Evolutionary conservation across 1,284 basidiomycete genomes (phyloP), one percentile per base, ranked within the genome.

Genomic region (Agroathelia rolfsii): DNA sequence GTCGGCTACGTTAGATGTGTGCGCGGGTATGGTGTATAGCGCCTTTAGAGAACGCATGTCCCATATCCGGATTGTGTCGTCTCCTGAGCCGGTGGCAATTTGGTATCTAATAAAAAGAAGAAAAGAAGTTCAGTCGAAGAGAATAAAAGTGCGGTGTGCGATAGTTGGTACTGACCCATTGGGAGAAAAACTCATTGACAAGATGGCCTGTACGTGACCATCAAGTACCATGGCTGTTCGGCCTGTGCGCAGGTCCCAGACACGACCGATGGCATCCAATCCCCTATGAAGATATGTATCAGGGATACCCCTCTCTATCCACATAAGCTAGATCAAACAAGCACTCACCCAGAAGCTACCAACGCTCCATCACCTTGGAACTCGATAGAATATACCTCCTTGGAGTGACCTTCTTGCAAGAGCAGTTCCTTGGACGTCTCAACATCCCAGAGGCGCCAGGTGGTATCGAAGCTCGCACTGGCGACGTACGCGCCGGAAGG

Each of bases 1-100:
- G 48, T 99, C 95, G 7, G 94, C 83, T 31, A 98, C 86, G 46
- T 92, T 92, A 22, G 86, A 92, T 23, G 81, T 74, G 63, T 98
- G 95, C 0, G 93, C 95, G 2, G 94, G 92, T 42, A 98, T 96
- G 14, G 90, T 96, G 57, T 96, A 92, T n/a, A 93, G 62, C 13
- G 88, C 79, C 48, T 81, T 86, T 18, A 96, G 69, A 2, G 85
- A 82, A 16, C 95, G 80, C 62, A 98, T 79, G 59, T 99, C 95
- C 95, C 95, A 99, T 64, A 98, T 90, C 26, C 92, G 80, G 43
- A 98, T 85, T 1, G 93, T 96, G 52, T 98, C 94, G 57, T 99
- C 95, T 28, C 89, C 92, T 2, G 90, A 84, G 14, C 93, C 94
- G 0, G 94, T 95, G 5, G 92, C 94, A 29, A 98, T 78, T 68